These are phyloP conservation scores for Purpureocillium lavendulum DNA, from an alignment of 2,329 filamentous ascomycete species.

Conservation along the genomic window DNA sequence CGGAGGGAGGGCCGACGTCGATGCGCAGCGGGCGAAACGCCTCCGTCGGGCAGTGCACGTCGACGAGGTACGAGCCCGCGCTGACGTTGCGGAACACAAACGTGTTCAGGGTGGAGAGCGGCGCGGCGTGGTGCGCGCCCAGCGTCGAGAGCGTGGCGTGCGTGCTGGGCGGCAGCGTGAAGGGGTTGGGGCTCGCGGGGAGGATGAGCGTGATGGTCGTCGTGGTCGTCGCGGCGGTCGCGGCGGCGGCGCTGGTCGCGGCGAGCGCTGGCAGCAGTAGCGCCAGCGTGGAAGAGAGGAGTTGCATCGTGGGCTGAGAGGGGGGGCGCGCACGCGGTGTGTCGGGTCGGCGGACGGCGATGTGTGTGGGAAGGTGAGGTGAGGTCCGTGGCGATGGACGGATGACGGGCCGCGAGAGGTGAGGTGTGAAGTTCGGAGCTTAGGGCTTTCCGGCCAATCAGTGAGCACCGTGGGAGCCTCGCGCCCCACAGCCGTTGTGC, in stretches of 20 bases:
- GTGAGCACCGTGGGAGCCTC: too few relatives aligned
- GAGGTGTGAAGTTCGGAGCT: neutral
- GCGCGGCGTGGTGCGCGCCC: slow-evolving; percentile 37
- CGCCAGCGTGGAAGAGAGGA: slow-evolving; percentile 19
- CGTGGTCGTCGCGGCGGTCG: slow-evolving; percentile 17
- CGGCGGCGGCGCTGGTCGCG: slow-evolving; percentile 26
- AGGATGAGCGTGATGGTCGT: slow-evolving; percentile 34
- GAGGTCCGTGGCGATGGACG: neutral
- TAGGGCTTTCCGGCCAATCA: neutral
- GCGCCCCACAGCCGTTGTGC: too few relatives aligned
- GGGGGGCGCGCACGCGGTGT: slow-evolving; percentile 1
- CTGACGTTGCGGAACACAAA: slow-evolving; percentile 71
- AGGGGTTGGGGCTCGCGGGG: slow-evolving; percentile 39
- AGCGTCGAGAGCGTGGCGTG: slow-evolving; percentile 51
- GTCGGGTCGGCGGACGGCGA: slow-evolving; percentile 7
- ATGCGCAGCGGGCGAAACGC: slow-evolving; percentile 73
- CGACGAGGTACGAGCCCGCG: slow-evolving; percentile 69
- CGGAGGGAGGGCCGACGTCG: slow-evolving; percentile 54
- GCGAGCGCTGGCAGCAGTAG: slow-evolving; percentile 18
- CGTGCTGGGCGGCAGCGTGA: slow-evolving; percentile 53
- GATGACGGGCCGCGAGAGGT: neutral
- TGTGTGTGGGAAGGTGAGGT: neutral
- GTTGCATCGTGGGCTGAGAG: too few relatives aligned
- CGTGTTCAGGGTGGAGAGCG: slow-evolving; percentile 58
- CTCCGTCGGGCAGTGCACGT: slow-evolving; percentile 67